Evolutionary conservation across 2,329 filamentous ascomycete genomes (phyloP).

Genomic region (Xenosphaeropsis pyriputrescens): DNA sequence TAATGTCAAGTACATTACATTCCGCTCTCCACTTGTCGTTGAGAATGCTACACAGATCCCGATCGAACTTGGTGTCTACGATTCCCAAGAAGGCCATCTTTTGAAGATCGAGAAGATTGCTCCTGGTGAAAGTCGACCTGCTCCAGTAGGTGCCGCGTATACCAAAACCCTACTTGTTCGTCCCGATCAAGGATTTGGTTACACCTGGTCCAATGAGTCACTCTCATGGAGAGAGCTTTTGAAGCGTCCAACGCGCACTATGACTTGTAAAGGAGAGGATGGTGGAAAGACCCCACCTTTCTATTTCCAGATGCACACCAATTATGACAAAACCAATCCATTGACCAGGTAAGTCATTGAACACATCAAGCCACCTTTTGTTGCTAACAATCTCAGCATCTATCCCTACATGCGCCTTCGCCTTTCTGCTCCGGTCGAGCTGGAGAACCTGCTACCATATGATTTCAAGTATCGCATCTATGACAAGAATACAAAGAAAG

Average conservation of each 20-base stretch:
- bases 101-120: constrained; percentile 97
- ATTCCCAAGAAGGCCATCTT: constrained; percentile 72
- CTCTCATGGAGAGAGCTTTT: constrained; percentile 89
- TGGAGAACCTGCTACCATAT: constrained; percentile 89
- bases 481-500: constrained; percentile 95
- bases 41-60: constrained; percentile 97
- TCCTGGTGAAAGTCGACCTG: constrained; percentile 77
- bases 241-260: constrained; percentile 68
- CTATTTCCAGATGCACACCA: constrained; percentile 90
- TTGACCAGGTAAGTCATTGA: constrained; percentile 45
- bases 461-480: constrained; percentile 99
- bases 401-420: constrained; percentile 94
- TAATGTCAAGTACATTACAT: constrained; percentile 96
- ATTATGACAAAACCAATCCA: constrained; percentile 72
- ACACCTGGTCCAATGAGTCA: constrained; percentile 81
- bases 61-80: constrained; percentile 83
- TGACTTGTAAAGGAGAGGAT: constrained; percentile 78
- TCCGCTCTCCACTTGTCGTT: constrained; percentile 79
- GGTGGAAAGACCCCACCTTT: constrained; percentile 68
- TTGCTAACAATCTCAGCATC: constrained; percentile 33
- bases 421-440: constrained; percentile 79
- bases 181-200: constrained; percentile 92
- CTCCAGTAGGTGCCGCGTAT: constrained; percentile 83
- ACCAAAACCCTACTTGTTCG: constrained; percentile 78
- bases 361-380: too few species aligned